Conservation (phyloP, 768 basidiomycete genomes). For the Tulasnella sp. region DNA sequence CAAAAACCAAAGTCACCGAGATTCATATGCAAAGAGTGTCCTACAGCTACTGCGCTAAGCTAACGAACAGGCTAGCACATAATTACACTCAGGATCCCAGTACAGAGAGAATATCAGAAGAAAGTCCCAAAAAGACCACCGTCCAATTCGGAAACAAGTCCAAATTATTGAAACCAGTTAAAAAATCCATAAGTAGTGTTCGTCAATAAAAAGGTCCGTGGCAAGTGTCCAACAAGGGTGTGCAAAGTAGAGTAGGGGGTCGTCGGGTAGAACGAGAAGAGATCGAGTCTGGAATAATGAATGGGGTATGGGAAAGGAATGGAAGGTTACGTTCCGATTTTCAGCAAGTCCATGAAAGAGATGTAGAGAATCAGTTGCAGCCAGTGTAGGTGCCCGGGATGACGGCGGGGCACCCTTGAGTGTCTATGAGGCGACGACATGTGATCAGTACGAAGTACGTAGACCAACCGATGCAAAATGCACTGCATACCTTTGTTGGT, state of each 20-base stretch:
- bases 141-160: not conserved
- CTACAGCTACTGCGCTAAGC: not conserved
- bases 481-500: not conserved
- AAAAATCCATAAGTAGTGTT: not conserved
- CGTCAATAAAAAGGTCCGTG: not conserved
- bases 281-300: not conserved
- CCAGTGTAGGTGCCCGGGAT: constrained; percentile 9
- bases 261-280: not conserved
- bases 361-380: not conserved
- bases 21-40: not conserved
- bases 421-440: not conserved
- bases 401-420: constrained; percentile 11
- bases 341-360: not conserved
- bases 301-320: not conserved
- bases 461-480: not conserved
- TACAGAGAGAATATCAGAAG: not conserved
- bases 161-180: not conserved
- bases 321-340: not conserved
- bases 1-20: not conserved
- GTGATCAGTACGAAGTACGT: not conserved
- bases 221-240: not conserved
- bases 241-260: not conserved
- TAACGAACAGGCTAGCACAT: not conserved
- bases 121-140: not conserved
- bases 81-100: not conserved